phyloP scores from a whole-genome alignment of 176 grass and related monocot genomes.

The Oryza longistaminata region DNA sequence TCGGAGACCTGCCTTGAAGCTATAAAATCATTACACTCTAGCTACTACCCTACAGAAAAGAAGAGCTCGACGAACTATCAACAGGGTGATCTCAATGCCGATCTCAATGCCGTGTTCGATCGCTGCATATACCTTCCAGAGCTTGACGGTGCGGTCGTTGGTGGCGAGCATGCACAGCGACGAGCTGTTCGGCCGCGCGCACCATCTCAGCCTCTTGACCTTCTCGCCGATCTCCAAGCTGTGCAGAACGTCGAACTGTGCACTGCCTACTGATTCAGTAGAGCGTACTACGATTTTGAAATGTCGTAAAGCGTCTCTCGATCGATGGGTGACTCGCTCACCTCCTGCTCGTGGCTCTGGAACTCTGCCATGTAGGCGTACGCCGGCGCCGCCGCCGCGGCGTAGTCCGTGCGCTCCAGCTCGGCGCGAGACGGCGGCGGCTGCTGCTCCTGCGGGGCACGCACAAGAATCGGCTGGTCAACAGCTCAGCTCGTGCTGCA shows the following conservation, averaged over 20 bases:
- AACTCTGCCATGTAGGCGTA: slow-evolving; percentile 55
- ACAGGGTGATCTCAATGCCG: background rate
- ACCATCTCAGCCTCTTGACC: slow-evolving; percentile 61
- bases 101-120: background rate
- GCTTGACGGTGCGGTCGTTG: slow-evolving; percentile 60
- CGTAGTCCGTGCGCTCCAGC: slow-evolving; percentile 39
- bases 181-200: slow-evolving; percentile 44
- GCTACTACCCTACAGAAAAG: no score
- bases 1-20: slow-evolving; percentile 36
- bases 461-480: background rate
- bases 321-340: background rate
- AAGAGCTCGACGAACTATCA: background rate
- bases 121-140: slow-evolving; percentile 58
- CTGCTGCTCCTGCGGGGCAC: background rate
- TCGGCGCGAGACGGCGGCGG: slow-evolving; percentile 9
- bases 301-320: background rate
- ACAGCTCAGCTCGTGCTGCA: background rate
- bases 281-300: background rate
- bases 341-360: slow-evolving; percentile 63
- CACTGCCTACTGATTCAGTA: background rate
- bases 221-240: slow-evolving; percentile 63
- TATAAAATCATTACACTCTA: background rate
- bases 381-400: slow-evolving; percentile 31
- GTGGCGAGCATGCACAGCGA: slow-evolving; percentile 51
- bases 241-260: slow-evolving; percentile 59